phyloP scores from a whole-genome alignment of 495 filamentous ascomycete species.

The Penicillium flavigenum region DNA sequence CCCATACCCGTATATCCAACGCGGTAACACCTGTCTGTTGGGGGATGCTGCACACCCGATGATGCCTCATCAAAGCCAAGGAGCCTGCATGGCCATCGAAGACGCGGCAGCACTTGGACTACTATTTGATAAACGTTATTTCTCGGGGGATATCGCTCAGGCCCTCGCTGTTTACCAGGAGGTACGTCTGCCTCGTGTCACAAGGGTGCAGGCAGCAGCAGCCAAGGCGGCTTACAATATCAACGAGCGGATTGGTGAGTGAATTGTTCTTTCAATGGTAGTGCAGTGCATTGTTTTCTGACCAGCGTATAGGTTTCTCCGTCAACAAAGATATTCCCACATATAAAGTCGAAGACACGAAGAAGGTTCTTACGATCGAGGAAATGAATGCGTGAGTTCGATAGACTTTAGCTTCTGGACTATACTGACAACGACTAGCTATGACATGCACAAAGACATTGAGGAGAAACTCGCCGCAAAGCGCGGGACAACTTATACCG shows the following conservation, averaged over 20 bases:
- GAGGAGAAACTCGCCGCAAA: conserved; percentile 37
- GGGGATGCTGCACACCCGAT: conserved; percentile 48
- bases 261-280: background rate
- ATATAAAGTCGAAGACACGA: conserved; percentile 49
- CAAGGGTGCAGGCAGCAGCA: conserved; percentile 44
- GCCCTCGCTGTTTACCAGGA: conserved; percentile 45
- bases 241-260: conserved; percentile 50
- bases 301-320: conserved; percentile 38
- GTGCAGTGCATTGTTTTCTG: background rate
- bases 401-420: background rate
- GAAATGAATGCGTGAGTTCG: conserved; percentile 51
- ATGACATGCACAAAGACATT: conserved; percentile 51
- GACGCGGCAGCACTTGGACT: conserved; percentile 50
- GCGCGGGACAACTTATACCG: conserved; percentile 23
- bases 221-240: conserved; percentile 51
- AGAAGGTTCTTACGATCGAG: conserved; percentile 51
- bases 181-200: conserved; percentile 44
- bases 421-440: conserved; percentile 29
- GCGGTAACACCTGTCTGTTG: conserved; percentile 36
- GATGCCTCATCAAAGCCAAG: conserved; percentile 55
- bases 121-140: conserved; percentile 45
- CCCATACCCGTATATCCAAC: conserved; percentile 42
- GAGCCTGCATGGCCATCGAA: conserved; percentile 52
- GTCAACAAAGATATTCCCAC: conserved; percentile 41
- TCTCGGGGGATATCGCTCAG: conserved; percentile 39